phyloP scores from a whole-genome alignment of 164 flowering plant genomes.

The Malania oleifera region DNA sequence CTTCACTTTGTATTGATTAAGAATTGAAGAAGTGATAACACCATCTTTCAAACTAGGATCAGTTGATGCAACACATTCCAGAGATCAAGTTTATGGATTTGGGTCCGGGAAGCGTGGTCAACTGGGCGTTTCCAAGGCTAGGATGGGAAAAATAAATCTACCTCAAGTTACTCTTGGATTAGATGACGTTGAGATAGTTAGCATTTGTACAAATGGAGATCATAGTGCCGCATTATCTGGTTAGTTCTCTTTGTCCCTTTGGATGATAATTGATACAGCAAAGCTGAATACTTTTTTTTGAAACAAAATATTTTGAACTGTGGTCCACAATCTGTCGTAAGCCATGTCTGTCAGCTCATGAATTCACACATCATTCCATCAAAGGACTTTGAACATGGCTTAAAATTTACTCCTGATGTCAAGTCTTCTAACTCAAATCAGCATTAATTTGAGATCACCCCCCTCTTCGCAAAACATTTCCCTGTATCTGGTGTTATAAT shows the following conservation, averaged over 20 bases:
- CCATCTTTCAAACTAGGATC: neutral
- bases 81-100: slow-evolving; percentile 58
- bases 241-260: slow-evolving; percentile 17
- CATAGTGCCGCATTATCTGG: slow-evolving; percentile 87
- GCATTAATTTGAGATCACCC: neutral
- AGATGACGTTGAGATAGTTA: slow-evolving; percentile 33
- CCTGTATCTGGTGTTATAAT: slow-evolving; percentile 8
- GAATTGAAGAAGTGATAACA: too few relatives aligned
- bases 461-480: neutral
- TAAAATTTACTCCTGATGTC: neutral
- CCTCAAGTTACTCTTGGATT: slow-evolving; percentile 53
- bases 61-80: slow-evolving; percentile 31
- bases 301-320: neutral
- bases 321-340: neutral
- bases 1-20: too few relatives aligned
- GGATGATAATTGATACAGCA: neutral
- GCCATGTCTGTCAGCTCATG: neutral
- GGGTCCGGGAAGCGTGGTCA: slow-evolving; percentile 91
- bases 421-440: neutral
- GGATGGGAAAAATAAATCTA: slow-evolving; percentile 30
- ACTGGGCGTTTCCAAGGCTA: slow-evolving; percentile 53
- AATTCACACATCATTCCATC: neutral
- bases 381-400: neutral
- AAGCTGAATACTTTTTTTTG: neutral
- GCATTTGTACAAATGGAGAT: slow-evolving; percentile 82